Evolutionary conservation across 2,329 filamentous ascomycete genomes (phyloP).

Genomic region (Pestalotiopsis sp.): DNA sequence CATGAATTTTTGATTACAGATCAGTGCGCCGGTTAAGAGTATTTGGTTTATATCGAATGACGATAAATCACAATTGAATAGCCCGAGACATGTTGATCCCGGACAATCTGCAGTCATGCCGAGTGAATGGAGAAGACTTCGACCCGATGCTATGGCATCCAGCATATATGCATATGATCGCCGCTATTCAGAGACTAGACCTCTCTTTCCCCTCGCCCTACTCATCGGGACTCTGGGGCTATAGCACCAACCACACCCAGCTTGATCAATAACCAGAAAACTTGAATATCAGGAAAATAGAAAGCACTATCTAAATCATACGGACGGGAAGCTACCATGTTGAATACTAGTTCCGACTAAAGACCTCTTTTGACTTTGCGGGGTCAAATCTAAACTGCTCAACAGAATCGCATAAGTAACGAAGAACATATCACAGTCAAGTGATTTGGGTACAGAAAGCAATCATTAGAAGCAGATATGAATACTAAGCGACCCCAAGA

Average conservation of each 20-base stretch:
- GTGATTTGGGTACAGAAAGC: neutral
- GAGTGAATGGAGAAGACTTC: neutral
- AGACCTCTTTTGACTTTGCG: neutral
- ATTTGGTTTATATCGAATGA: too few relatives aligned
- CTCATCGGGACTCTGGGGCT: neutral
- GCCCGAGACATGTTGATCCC: neutral
- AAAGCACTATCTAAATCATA: neutral
- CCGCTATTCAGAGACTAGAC: neutral
- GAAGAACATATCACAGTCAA: too few relatives aligned
- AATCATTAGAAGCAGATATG: neutral
- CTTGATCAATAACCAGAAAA: neutral
- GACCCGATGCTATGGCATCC: neutral
- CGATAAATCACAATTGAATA: too few relatives aligned
- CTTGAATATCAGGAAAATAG: neutral
- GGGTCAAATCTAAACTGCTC: neutral
- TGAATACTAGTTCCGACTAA: neutral
- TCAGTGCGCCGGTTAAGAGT: too few relatives aligned
- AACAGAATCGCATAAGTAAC: neutral
- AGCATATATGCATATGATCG: neutral
- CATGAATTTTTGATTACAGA: too few relatives aligned
- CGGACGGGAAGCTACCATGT: neutral
- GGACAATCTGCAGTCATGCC: neutral
- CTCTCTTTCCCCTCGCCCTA: neutral
- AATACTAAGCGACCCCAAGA: too few relatives aligned
- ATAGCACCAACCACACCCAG: neutral